A percentile compares a stretch with the other conserved stretches of the same genome.
These are phyloP conservation scores for Trichocladium uniseriatum DNA, from an alignment of 495 filamentous ascomycete species.

Conservation along the genomic window DNA sequence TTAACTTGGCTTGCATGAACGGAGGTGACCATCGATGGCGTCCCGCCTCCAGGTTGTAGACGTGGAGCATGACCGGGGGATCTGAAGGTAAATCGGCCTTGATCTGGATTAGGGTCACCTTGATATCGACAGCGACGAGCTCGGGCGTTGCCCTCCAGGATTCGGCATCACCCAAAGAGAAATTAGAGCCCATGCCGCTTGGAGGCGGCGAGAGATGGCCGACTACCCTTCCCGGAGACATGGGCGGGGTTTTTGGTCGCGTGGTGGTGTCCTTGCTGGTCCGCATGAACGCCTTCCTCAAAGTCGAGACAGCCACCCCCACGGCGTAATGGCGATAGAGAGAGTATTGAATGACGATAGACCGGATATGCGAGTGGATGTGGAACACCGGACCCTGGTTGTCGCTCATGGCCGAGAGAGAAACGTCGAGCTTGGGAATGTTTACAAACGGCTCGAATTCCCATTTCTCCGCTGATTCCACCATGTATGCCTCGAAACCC, in stretches of 20 bases:
- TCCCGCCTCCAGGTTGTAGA: slow-evolving; percentile 70
- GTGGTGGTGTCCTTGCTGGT: slow-evolving; percentile 25
- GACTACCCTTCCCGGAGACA: slow-evolving; percentile 24
- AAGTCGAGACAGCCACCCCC: slow-evolving; percentile 65
- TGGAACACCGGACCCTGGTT: slow-evolving; percentile 79
- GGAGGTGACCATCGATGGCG: slow-evolving; percentile 78
- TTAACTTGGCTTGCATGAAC: slow-evolving; percentile 62
- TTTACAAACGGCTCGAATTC: slow-evolving; percentile 80
- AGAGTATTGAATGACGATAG: slow-evolving; percentile 77
- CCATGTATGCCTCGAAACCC: slow-evolving; percentile 78
- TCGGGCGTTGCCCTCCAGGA: slow-evolving; percentile 38
- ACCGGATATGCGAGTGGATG: slow-evolving; percentile 69
- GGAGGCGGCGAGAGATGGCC: slow-evolving; percentile 30
- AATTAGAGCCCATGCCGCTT: slow-evolving; percentile 14
- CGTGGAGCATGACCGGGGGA: slow-evolving; percentile 80
- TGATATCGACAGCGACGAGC: slow-evolving; percentile 72
- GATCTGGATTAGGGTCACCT: slow-evolving; percentile 68
- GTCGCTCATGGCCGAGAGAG: slow-evolving; percentile 76
- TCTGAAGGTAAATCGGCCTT: slow-evolving; percentile 82
- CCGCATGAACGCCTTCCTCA: slow-evolving; percentile 63
- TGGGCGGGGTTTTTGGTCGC: slow-evolving; percentile 11
- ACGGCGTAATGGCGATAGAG: slow-evolving; percentile 91
- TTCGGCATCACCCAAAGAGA: slow-evolving; percentile 26
- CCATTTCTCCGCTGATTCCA: slow-evolving; percentile 75
- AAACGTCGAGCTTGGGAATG: slow-evolving; percentile 78